phyloP scores from a whole-genome alignment of 148 eudicot genomes.

The Spergularia marina region DNA sequence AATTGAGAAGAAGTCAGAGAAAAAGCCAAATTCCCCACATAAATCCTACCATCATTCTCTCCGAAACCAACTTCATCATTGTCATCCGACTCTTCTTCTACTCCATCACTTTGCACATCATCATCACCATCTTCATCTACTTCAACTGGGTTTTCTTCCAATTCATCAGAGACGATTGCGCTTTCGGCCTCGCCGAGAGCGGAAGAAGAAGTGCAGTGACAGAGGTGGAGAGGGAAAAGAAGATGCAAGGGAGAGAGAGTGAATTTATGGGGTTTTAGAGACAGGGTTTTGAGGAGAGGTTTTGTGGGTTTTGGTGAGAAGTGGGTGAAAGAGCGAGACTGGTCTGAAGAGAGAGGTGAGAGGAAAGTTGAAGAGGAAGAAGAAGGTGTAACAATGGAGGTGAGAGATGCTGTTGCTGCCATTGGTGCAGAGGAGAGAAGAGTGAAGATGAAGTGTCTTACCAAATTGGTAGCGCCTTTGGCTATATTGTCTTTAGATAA shows the following conservation, averaged over 20 bases:
- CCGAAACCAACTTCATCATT: constrained; percentile 14
- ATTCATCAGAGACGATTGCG: constrained; percentile 10
- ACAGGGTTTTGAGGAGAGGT: constrained; percentile 35
- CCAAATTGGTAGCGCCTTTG: constrained; percentile 17
- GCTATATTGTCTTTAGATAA: constrained; percentile 22
- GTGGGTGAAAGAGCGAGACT: constrained; percentile 9
- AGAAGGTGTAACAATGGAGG: constrained; percentile 29
- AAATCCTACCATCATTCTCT: constrained; percentile 46
- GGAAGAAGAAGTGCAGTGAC: constrained; percentile 25
- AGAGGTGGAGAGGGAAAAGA: constrained; percentile 14
- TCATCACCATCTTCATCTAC: constrained; percentile 17
- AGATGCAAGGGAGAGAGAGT: constrained; percentile 25
- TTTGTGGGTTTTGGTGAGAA: constrained; percentile 29
- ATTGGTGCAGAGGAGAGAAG: constrained; percentile 1
- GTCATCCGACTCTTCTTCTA: neutral
- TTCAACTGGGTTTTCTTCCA: constrained; percentile 23
- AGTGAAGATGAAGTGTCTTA: neutral
- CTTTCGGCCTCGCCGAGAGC: constrained; percentile 24
- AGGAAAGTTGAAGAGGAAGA: constrained; percentile 24
- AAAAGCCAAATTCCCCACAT: constrained; percentile 81
- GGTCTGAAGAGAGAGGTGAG: constrained; percentile 6
- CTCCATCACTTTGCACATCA: constrained; percentile 5
- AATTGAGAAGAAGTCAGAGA: constrained; percentile 57
- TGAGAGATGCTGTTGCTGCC: constrained; percentile 31
- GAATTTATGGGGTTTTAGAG: constrained; percentile 31